These are phyloP conservation scores for Grammothele lineata DNA, from an alignment of 768 basidiomycete species.

Conservation along the genomic window DNA sequence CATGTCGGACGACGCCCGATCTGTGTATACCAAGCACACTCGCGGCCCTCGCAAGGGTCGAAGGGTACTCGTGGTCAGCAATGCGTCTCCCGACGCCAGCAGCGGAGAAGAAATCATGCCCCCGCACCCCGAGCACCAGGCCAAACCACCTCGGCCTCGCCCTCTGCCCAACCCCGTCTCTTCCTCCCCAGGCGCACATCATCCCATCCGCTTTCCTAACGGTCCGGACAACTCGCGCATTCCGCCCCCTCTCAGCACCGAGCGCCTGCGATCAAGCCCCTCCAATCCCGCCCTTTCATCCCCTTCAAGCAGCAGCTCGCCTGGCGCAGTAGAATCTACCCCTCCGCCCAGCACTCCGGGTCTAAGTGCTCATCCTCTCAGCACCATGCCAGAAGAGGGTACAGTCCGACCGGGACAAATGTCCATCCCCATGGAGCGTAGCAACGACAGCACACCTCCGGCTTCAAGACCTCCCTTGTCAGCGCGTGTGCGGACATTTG, in stretches of 20 bases:
- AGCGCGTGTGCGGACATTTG: constrained; percentile 21
- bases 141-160: constrained; percentile 22
- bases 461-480: constrained; percentile 19
- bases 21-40: constrained; percentile 26
- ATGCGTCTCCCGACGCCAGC: constrained; percentile 50
- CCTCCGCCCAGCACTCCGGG: constrained; percentile 68
- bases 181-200: constrained; percentile 21
- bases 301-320: constrained; percentile 65
- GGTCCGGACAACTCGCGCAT: constrained; percentile 12
- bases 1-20: constrained; percentile 63
- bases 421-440: constrained; percentile 16
- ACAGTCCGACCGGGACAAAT: constrained; percentile 29
- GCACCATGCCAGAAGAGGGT: constrained; percentile 30
- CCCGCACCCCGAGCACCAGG: constrained; percentile 22
- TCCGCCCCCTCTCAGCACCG: constrained; percentile 35
- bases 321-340: constrained; percentile 57
- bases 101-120: constrained; percentile 31
- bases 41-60: constrained; percentile 24
- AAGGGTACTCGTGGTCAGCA: constrained; percentile 54
- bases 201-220: not conserved
- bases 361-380: constrained; percentile 42
- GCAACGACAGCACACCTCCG: constrained; percentile 22
- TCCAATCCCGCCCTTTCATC: constrained; percentile 62
- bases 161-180: constrained; percentile 27
- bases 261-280: constrained; percentile 43